phyloP scores from a whole-genome alignment of 345 rosid species.

The Sisymbrium irio region DNA sequence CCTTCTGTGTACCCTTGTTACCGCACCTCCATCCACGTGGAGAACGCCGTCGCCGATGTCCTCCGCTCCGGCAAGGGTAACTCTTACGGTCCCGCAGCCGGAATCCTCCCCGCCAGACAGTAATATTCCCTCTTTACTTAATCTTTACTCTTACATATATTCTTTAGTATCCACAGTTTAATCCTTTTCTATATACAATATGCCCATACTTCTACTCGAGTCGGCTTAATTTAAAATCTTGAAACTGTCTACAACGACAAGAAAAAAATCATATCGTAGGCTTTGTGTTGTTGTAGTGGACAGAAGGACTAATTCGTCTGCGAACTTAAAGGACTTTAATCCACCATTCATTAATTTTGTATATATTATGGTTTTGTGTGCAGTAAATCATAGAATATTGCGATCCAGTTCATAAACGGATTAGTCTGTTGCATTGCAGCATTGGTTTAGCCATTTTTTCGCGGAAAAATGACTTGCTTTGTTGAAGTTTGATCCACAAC shows the following conservation, averaged over 20 bases:
- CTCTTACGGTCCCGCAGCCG: slow-evolving; percentile 41
- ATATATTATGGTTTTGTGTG: too few relatives aligned
- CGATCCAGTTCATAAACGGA: too few relatives aligned
- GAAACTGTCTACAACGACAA: not conserved
- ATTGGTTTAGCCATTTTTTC: too few relatives aligned
- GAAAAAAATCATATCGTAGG: too few relatives aligned
- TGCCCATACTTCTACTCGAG: not conserved
- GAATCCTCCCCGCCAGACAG: slow-evolving; percentile 63
- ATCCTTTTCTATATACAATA: not conserved
- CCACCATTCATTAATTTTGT: too few relatives aligned
- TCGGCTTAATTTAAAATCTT: not conserved
- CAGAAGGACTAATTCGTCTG: too few relatives aligned
- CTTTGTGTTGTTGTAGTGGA: too few relatives aligned
- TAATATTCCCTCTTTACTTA: not conserved
- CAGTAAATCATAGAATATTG: too few relatives aligned
- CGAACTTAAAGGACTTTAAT: too few relatives aligned
- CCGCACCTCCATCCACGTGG: slow-evolving; percentile 46
- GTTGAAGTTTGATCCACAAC: not conserved
- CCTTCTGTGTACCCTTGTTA: slow-evolving; percentile 61
- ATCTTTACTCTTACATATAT: not conserved
- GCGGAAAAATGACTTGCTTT: not conserved
- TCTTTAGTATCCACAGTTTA: not conserved
- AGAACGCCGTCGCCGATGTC: slow-evolving; percentile 49
- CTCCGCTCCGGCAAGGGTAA: slow-evolving; percentile 51
- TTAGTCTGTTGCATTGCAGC: too few relatives aligned